phyloP scores from a whole-genome alignment of 768 basidiomycete genomes.

The Jaapia argillacea region DNA sequence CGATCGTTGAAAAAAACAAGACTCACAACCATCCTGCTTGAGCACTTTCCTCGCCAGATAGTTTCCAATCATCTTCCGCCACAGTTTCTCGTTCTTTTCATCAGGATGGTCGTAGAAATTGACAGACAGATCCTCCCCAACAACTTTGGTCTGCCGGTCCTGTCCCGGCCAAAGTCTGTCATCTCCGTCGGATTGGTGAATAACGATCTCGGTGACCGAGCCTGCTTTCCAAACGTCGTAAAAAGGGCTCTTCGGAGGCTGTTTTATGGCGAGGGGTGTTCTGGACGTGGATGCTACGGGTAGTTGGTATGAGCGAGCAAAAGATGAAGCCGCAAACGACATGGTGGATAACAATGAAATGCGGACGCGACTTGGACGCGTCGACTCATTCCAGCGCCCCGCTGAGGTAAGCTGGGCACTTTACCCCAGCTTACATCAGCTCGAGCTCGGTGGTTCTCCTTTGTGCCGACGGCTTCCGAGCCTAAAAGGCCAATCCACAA shows the following conservation, averaged over 20 bases:
- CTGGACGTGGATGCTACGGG: background rate
- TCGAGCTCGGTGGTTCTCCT: no score
- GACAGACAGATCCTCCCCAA: conserved; percentile 4
- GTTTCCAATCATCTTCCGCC: conserved; percentile 12
- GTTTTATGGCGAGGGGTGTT: background rate
- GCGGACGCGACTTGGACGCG: no score
- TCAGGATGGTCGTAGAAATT: conserved; percentile 12
- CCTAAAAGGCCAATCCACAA: no score
- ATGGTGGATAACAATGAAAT: no score
- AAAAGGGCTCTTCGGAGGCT: background rate
- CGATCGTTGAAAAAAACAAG: background rate
- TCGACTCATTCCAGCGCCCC: background rate
- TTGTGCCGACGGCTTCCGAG: no score
- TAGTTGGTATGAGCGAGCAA: background rate
- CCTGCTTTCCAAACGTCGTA: background rate
- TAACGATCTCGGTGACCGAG: background rate
- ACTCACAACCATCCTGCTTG: conserved; percentile 9
- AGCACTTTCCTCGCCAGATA: conserved; percentile 9
- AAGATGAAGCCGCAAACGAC: background rate
- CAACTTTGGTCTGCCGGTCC: background rate
- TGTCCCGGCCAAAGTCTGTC: background rate
- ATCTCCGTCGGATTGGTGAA: background rate
- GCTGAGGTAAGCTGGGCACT: background rate
- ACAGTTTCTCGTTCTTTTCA: conserved; percentile 3
- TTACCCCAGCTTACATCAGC: no score